Percentiles rank a stretch among this genome's conserved stretches.
Evolutionary conservation across 352 stramenopile genomes (phyloP).

Genomic region (Pythium oligandrum): DNA sequence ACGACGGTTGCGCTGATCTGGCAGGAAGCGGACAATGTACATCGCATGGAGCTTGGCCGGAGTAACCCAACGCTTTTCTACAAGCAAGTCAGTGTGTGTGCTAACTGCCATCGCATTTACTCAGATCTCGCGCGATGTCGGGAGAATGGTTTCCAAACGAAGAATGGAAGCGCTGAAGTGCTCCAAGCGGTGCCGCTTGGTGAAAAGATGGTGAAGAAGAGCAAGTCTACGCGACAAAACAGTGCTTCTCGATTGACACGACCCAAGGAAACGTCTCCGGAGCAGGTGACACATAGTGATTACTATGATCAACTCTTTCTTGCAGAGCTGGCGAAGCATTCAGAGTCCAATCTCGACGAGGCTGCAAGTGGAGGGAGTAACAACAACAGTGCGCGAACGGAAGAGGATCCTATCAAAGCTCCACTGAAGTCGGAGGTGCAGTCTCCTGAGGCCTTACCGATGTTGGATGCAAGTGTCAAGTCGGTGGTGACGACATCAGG

Average conservation of each 20-base stretch:
- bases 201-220: slow-evolving; percentile 4
- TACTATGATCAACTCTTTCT: slow-evolving; percentile 57
- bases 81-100: slow-evolving; percentile 69
- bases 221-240: neutral
- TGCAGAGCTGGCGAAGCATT: slow-evolving; percentile 58
- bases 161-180: neutral
- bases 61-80: slow-evolving; percentile 69
- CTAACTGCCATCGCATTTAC: slow-evolving; percentile 74
- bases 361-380: no score
- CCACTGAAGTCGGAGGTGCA: no score
- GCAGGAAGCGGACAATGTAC: slow-evolving; percentile 60
- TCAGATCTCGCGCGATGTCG: slow-evolving; percentile 44
- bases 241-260: neutral
- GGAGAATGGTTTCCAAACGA: slow-evolving; percentile 39
- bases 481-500: no score
- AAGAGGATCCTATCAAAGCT: no score
- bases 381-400: no score
- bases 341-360: neutral
- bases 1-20: slow-evolving; percentile 37
- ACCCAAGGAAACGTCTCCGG: slow-evolving; percentile 4
- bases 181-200: no score
- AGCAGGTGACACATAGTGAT: slow-evolving; percentile 5
- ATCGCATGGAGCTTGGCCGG: slow-evolving; percentile 57
- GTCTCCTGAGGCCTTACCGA: no score
- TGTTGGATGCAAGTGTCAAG: no score